Evolutionary conservation across 1,284 basidiomycete genomes (phyloP), one percentile per base, ranked within the genome.

Genomic region (Phellopilus nigrolimitatus): DNA sequence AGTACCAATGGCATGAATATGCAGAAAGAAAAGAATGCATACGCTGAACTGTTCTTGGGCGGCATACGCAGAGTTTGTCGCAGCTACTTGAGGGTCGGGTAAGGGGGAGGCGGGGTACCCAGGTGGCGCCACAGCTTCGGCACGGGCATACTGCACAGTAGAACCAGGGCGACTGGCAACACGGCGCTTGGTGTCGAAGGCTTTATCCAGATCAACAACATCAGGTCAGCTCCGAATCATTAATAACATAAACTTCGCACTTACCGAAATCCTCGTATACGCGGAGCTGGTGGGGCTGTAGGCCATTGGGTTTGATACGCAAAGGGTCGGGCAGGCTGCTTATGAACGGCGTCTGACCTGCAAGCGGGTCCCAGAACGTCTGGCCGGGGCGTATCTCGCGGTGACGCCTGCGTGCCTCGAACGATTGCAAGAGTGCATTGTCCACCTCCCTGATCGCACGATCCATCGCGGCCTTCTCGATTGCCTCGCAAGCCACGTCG

Each of bases 391-490:
- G 84, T 62, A 82, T 74, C 71, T 95, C 91, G 55, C 91, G 82
- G 67, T 98, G 94, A 50, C 91, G 85, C 58, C 91, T 83, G 53
- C 97, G 80, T 43, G 79, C 75, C 36, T 92, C 86, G 63, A 94
- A 98, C 9, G 93, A 88, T 25, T 79, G 64, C 3, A 82, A 77
- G 55, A 99, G 89, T 30, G 84, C 84, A 59, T 95, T 93, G 64
- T 99, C 97, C 15, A 98, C 90, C 62, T 99, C 97, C n/a, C 84
- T 79, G 46, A 93, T 80, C 1, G 95, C 95, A 59, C 94, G 86
- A 62, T 99, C 95, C 90, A 97, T 97, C 1, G 97, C 97, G 6
- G 95, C 95, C 66, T 92, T 95, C 70, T 98, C 95, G 57, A 99
- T 94, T 5, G 95, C 91, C 50, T 84, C 80, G 66, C 95, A 98